Evolutionary conservation across 805 yeast species (phyloP).

Genomic region (Hanseniaspora jakobsenii): DNA sequence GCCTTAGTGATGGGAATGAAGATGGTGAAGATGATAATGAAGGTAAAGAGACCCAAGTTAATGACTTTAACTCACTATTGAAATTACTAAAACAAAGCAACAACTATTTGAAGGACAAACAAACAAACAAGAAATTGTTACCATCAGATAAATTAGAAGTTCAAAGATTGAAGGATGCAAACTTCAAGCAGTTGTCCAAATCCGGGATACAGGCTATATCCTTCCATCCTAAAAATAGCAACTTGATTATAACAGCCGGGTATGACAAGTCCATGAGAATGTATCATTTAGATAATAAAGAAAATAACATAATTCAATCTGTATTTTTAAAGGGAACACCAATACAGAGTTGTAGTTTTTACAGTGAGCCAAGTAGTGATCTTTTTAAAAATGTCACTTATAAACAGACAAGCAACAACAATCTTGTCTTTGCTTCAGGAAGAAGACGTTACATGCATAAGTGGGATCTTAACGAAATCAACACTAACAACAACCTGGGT

Average conservation of each 20-base stretch:
- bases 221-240: slow-evolving; percentile 69
- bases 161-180: slow-evolving; percentile 78
- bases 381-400: slow-evolving; percentile 36
- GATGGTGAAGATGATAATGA: slow-evolving; percentile 25
- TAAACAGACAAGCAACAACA: slow-evolving; percentile 35
- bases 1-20: slow-evolving; percentile 23
- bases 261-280: slow-evolving; percentile 79
- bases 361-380: slow-evolving; percentile 20
- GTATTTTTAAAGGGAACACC: slow-evolving; percentile 71
- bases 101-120: slow-evolving; percentile 28
- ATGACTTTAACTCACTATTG: slow-evolving; percentile 33
- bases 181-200: slow-evolving; percentile 50
- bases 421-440: slow-evolving; percentile 62
- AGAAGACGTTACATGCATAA: slow-evolving; percentile 84
- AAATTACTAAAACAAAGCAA: slow-evolving; percentile 32
- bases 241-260: slow-evolving; percentile 81
- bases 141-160: slow-evolving; percentile 65
- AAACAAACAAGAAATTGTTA: slow-evolving; percentile 35
- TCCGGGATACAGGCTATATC: slow-evolving; percentile 76
- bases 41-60: too few species aligned
- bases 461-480: slow-evolving; percentile 70
- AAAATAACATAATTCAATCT: slow-evolving; percentile 69
- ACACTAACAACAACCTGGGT: slow-evolving; percentile 24
- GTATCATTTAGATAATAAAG: slow-evolving; percentile 81
- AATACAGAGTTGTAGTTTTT: slow-evolving; percentile 49